Evolutionary conservation across 768 basidiomycete genomes (phyloP), one percentile per base, ranked within the genome.

Genomic region (Punctularia strigosozonata): DNA sequence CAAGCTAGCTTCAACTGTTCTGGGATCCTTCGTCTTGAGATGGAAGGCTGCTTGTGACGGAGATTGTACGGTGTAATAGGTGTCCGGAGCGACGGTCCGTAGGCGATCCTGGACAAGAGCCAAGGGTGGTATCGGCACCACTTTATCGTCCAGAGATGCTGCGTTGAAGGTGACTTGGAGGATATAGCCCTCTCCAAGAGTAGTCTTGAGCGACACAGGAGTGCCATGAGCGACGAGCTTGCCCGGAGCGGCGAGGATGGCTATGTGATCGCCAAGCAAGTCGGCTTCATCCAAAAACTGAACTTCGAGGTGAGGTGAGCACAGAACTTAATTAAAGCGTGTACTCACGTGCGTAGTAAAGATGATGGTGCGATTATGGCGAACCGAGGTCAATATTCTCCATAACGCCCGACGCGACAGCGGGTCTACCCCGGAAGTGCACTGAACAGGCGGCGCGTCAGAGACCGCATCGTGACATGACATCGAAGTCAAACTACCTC

Each of bases 391-490:
- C 40, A 89, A 57, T 0, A 76, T 79, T 39, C 76, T 70, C 85
- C 85, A 89, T 5, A 89, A 58, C 1, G 85, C 75, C 23, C 85
- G 67, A 36, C 85, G 64, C 40, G 84, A 85, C 25, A 89, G 57
- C 2, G 85, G 85, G 52, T 89, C 85, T 8, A 89, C 79, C 2
- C 85, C 85, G 18, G 80, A 84, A 2, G 83, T 86, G 50, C 78
- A 80, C 53, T 65, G 15, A 2, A 33, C n/a, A 17, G 8, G 26
- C 15, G 8, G 8, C 8, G 8, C 15, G 15, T 8, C 15, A 15
- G 15, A 28, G 26, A 8, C 26, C 26, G 15, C 15, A 15, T 8
- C 26, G 8, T 8, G 8, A 28, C 26, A 28, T 15, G 8, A 28
- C 15, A 15, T 15, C 8, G 26, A 8, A 28, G 7, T 30, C 15